These are phyloP conservation scores for Chytriomyces sp. DNA, from an alignment of 192 early-diverging fungal genomes.

Conservation along the genomic window DNA sequence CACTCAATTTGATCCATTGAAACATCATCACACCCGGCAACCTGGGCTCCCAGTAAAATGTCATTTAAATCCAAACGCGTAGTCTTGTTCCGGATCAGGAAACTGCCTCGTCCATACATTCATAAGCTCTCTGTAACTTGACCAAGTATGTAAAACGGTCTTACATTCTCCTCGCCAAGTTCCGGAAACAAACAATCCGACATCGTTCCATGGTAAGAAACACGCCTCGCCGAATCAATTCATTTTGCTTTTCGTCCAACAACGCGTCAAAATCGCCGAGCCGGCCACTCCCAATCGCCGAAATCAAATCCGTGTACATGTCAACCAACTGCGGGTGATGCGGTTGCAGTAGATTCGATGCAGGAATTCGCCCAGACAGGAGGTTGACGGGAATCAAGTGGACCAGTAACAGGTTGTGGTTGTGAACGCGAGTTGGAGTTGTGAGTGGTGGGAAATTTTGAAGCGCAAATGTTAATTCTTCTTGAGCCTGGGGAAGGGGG, in stretches of 20 bases:
- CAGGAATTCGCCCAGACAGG: constrained; percentile 72
- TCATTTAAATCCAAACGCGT: constrained; percentile 63
- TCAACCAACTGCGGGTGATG: constrained; percentile 63
- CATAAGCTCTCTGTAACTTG: too few relatives aligned
- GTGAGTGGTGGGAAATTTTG: constrained; percentile 44
- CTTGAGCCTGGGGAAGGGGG: constrained; percentile 52
- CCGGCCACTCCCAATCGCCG: constrained; percentile 76
- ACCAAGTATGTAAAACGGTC: too few relatives aligned
- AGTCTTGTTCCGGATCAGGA: constrained; percentile 51
- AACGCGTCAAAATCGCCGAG: constrained; percentile 75
- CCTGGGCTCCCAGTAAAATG: constrained; percentile 70
- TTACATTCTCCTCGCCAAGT: constrained; percentile 80
- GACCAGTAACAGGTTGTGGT: constrained; percentile 75
- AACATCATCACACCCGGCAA: constrained; percentile 55
- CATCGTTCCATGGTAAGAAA: constrained; percentile 84
- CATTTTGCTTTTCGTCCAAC: constrained; percentile 60
- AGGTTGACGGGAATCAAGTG: constrained; percentile 82
- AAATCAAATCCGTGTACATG: constrained; percentile 68
- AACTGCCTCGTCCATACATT: too few relatives aligned
- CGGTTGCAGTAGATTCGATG: constrained; percentile 53
- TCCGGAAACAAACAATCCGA: constrained; percentile 72
- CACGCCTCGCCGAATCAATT: constrained; percentile 70
- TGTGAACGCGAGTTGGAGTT: constrained; percentile 33
- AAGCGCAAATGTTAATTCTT: constrained; percentile 57
- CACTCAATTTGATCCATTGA: constrained; percentile 81